Base-by-base conservation (phyloP, 352 stramenopile genomes). In the Globisporangium carolinianum region DNA sequence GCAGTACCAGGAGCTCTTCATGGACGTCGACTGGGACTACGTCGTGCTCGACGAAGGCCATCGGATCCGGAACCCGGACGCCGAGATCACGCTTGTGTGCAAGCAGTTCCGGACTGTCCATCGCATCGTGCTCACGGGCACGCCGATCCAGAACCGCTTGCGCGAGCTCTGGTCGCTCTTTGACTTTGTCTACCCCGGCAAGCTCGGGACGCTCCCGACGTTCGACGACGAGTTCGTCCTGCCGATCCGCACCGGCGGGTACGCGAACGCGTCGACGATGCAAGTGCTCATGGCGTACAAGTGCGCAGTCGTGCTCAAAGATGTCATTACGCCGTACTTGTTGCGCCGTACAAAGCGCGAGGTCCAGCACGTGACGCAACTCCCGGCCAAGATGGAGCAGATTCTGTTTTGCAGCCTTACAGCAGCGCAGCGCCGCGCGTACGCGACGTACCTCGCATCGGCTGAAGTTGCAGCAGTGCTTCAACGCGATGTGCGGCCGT, bases 21-120 rank as follows among this genome's bases (percentile, higher is more conserved):
- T 95, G 45, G 76, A 80, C 36, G 78, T 97, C 47, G 74, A 93
- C 58, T 99, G 96, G 96, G 96, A 96, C 63, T 99, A 99, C 61
- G 90, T 98, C 38, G 85, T 99, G 12, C 80, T 99, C 50, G 98
- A 99, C 63, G 98, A 99, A 77, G 98, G 96, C 36, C 97, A 99
- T 72, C 97, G 97, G 52, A 99, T 99, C 61, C 83, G 96, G 38
- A 99, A 99, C 72, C 96, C 96, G 5, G 92, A 99, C 57, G 95
- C 96, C 8, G 93, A 98, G 65, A 96, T 99, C 48, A 98, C 96
- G 32, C 63, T 97, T 45, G 91, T 93, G 35, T 98, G 92, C 72
- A 98, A 98, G 61, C 76, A 93, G 58, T 63, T 98, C 37, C 75
- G 78, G 32, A 95, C 89, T 0, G 73, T 96, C 11, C 91, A 98